These are phyloP conservation scores for Paraleonurus japonicus DNA, from an alignment of 257 asterid species.

Conservation along the genomic window DNA sequence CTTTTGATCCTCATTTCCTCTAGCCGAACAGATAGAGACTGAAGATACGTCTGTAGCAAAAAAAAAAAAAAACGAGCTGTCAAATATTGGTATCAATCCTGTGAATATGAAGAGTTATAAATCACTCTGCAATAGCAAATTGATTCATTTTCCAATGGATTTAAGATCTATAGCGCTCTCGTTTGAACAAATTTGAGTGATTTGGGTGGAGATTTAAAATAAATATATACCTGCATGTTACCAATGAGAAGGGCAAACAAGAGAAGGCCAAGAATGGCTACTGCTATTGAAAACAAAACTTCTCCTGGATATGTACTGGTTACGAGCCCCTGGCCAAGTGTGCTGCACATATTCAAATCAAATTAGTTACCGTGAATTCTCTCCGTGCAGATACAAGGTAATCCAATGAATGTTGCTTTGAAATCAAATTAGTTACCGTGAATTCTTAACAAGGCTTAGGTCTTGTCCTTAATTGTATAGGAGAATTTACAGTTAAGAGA, in stretches of 20 bases:
- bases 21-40: constrained; percentile 77
- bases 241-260: constrained; percentile 96
- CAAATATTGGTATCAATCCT: neutral
- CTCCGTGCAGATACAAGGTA: neutral
- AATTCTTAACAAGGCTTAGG: neutral
- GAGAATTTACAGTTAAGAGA: neutral
- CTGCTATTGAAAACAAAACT: constrained; percentile 75
- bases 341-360: constrained; percentile 44
- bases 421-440: too few species aligned
- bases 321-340: constrained; percentile 92
- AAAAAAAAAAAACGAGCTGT: constrained; percentile 16
- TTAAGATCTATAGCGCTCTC: neutral
- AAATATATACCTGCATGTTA: constrained; percentile 79
- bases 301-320: constrained; percentile 93
- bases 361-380: neutral
- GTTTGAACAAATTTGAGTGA: neutral
- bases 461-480: neutral
- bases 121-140: neutral
- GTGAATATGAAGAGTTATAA: neutral
- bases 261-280: constrained; percentile 79
- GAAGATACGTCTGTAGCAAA: constrained; percentile 82
- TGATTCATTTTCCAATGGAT: neutral
- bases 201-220: neutral
- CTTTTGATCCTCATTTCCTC: constrained; percentile 96
- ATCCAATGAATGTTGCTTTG: neutral